Evolutionary conservation across 2,329 filamentous ascomycete genomes (phyloP).

Genomic region (Apiospora sp.): DNA sequence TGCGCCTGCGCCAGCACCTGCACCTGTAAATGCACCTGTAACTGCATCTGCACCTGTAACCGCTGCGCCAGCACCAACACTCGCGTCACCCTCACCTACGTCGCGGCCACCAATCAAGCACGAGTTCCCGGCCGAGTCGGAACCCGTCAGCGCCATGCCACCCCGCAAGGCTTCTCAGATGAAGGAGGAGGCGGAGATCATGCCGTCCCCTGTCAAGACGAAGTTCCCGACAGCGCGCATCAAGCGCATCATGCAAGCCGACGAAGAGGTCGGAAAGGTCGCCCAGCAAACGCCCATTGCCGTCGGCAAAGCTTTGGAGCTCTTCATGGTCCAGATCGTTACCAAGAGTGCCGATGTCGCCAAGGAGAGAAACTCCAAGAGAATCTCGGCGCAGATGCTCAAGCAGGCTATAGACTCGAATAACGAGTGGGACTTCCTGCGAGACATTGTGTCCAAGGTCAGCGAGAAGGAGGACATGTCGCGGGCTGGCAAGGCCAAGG

Average conservation of each 20-base stretch:
- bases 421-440: conserved; percentile 92
- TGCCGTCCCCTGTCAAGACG: conserved; percentile 80
- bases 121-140: conserved; percentile 24
- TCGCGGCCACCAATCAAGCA: conserved; percentile 29
- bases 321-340: conserved; percentile 97
- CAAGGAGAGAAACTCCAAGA: conserved; percentile 82
- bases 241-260: conserved; percentile 99
- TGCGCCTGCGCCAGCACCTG: conserved; percentile 15
- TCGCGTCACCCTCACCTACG: conserved; percentile 37
- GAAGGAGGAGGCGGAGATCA: conserved; percentile 53
- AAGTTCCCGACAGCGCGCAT: conserved; percentile 98
- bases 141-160: conserved; percentile 45
- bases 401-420: conserved; percentile 89
- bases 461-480: conserved; percentile 59
- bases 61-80: conserved; percentile 30
- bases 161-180: conserved; percentile 48
- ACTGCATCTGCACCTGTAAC: conserved; percentile 29
- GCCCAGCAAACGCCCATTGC: conserved; percentile 97
- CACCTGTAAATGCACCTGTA: conserved; percentile 29
- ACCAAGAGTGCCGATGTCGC: conserved; percentile 88
- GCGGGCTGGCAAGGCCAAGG: conserved; percentile 49
- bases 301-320: conserved; percentile 92
- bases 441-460: conserved; percentile 88
- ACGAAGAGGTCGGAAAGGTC: conserved; percentile 98
- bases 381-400: conserved; percentile 88